Percentiles rank a stretch among this genome's conserved stretches.
phyloP scores from a whole-genome alignment of 1,284 basidiomycete species.

The Trichosporon asahii region DNA sequence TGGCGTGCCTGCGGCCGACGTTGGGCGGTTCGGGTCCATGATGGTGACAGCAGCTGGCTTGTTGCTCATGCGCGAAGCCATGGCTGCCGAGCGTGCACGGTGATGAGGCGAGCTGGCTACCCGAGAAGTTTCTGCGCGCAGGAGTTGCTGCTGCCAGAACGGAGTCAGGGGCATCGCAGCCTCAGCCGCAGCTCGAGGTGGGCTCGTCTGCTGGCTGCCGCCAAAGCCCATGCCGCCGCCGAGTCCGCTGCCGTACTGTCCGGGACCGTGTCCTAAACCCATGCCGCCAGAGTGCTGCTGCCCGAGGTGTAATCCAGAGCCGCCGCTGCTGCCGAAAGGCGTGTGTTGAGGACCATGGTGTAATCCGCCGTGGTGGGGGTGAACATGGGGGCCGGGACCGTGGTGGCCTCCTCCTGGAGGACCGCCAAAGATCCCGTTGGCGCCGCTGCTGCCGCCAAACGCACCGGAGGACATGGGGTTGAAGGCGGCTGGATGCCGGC shows the following conservation, averaged over 20 bases:
- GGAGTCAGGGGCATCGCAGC: slow-evolving; percentile 39
- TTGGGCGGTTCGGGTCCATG: slow-evolving; percentile 49
- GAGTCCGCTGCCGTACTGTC: slow-evolving; percentile 28
- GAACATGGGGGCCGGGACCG: slow-evolving; percentile 20
- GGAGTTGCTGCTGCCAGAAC: slow-evolving; percentile 52
- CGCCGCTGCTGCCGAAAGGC: slow-evolving; percentile 29
- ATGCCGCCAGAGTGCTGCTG: slow-evolving; percentile 28
- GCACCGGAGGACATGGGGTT: slow-evolving; percentile 24
- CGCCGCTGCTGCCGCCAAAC: slow-evolving; percentile 22
- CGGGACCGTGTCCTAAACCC: slow-evolving; percentile 24
- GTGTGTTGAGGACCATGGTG: slow-evolving; percentile 36
- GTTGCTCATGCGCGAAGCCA: slow-evolving; percentile 56
- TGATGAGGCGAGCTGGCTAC: slow-evolving; percentile 57
- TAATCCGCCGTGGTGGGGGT: slow-evolving; percentile 23
- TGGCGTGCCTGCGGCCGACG: slow-evolving; percentile 19
- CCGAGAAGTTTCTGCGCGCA: slow-evolving; percentile 53
- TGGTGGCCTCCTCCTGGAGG: slow-evolving; percentile 23
- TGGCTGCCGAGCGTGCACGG: slow-evolving; percentile 58
- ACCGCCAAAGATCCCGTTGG: slow-evolving; percentile 23
- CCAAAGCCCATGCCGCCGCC: slow-evolving; percentile 31
- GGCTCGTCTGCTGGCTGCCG: slow-evolving; percentile 33
- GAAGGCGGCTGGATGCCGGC: slow-evolving; percentile 29
- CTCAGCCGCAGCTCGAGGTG: slow-evolving; percentile 38
- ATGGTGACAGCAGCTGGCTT: slow-evolving; percentile 54
- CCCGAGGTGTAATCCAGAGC: slow-evolving; percentile 33